Percentiles rank a stretch among this genome's conserved stretches.
Conservation (phyloP, 2,329 filamentous ascomycete species). For the Waltergamsia citrina region DNA sequence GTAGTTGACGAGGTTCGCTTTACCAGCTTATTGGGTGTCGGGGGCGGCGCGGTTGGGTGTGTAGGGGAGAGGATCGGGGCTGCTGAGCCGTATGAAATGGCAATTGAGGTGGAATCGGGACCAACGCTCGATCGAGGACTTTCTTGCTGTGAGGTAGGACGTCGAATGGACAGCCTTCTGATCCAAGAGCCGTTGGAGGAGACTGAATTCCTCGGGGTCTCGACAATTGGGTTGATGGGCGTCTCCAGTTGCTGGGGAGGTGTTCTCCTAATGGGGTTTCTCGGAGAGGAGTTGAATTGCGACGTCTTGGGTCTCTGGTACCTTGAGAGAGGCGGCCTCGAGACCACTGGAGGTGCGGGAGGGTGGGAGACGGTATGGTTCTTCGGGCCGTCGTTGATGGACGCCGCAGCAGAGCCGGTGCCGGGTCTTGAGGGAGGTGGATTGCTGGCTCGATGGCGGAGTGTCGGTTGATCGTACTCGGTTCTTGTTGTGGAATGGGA, state of each 20-base stretch:
- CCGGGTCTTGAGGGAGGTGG: conserved; percentile 25
- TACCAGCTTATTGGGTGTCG: conserved; percentile 66
- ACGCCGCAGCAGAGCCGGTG: conserved; percentile 28
- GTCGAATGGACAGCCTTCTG: conserved; percentile 56
- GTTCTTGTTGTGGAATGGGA: conserved; percentile 2
- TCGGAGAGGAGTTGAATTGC: conserved; percentile 30
- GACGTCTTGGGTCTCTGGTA: conserved; percentile 25
- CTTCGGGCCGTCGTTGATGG: conserved; percentile 19
- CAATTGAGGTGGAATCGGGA: conserved; percentile 55
- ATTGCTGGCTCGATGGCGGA: background rate
- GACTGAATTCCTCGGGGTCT: conserved; percentile 43
- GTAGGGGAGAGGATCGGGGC: conserved; percentile 48
- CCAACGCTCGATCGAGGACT: conserved; percentile 56
- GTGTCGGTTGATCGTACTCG: background rate
- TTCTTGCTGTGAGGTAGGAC: conserved; percentile 54
- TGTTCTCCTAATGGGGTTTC: conserved; percentile 28
- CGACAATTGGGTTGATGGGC: conserved; percentile 24
- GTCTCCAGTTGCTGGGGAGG: conserved; percentile 32
- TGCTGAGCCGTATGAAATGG: conserved; percentile 56
- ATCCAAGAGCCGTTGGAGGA: conserved; percentile 64
- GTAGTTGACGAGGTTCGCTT: conserved; percentile 58
- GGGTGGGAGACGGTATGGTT: conserved; percentile 11
- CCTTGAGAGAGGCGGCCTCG: conserved; percentile 25
- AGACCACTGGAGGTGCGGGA: conserved; percentile 16
- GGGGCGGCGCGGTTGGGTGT: conserved; percentile 26